Percentiles rank a stretch among this genome's conserved stretches.
phyloP scores from a whole-genome alignment of 2,329 filamentous ascomycete genomes.

The Colletotrichum sp. region DNA sequence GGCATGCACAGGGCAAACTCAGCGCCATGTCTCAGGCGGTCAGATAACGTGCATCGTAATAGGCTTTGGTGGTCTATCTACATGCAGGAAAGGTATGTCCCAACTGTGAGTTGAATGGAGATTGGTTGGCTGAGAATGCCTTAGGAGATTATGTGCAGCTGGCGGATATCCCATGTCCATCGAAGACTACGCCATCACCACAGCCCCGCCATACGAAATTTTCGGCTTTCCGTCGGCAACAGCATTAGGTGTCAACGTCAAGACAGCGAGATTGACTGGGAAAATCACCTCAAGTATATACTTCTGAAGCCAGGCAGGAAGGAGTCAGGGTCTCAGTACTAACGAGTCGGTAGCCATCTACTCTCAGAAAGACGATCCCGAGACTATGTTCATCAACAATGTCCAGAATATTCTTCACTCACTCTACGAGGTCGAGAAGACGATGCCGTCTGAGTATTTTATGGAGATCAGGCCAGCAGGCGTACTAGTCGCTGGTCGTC shows the following conservation, averaged over 20 bases:
- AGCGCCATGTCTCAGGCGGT: neutral
- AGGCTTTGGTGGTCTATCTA: constrained; percentile 19
- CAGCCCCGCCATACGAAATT: neutral
- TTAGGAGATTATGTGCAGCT: constrained; percentile 3
- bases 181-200: constrained; percentile 1
- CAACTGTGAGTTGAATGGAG: accelerated
- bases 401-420: neutral
- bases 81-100: constrained; percentile 11
- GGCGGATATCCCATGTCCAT: constrained; percentile 14
- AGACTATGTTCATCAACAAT: neutral
- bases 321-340: neutral
- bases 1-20: neutral
- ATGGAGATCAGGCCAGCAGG: neutral
- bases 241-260: neutral
- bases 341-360: neutral
- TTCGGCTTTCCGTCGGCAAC: constrained; percentile 1
- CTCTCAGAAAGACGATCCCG: neutral
- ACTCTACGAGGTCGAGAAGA: constrained; percentile 1
- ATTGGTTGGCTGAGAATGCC: neutral
- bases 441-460: neutral
- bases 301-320: accelerated
- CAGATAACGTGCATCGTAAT: constrained; percentile 1
- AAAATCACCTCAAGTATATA: constrained; percentile 3
- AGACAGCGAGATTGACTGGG: constrained; percentile 1
- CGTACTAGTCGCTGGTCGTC: neutral